Evolutionary conservation across 202 grass and related monocot genomes (phyloP).

Genomic region (Panicum virgatum): DNA sequence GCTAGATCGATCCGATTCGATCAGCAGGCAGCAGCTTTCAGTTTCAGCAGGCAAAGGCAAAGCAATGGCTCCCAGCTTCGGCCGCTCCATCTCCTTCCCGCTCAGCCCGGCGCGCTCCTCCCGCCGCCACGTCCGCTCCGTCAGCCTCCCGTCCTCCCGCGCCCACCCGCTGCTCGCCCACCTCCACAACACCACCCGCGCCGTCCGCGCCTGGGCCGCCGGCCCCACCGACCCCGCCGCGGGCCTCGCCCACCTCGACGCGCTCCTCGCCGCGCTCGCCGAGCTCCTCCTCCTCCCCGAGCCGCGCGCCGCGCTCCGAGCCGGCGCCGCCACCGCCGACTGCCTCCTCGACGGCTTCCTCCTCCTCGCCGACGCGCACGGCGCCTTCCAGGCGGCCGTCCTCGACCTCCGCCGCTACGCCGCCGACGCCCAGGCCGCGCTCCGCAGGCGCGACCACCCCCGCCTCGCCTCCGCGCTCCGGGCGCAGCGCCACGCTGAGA

Average conservation of each 20-base stretch:
- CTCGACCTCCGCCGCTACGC: conserved; percentile 37
- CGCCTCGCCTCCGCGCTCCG: conserved; percentile 40
- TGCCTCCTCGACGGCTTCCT: conserved; percentile 64
- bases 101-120: conserved; percentile 38
- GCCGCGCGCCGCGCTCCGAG: conserved; percentile 25
- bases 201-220: conserved; percentile 44
- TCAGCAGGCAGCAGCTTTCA: background rate
- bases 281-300: conserved; percentile 55
- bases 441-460: conserved; percentile 37
- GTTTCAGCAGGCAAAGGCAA: too few relatives aligned
- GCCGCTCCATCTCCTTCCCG: conserved; percentile 75
- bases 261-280: conserved; percentile 64
- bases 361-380: conserved; percentile 64
- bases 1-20: too few relatives aligned
- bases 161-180: conserved; percentile 70
- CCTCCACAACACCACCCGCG: conserved; percentile 46
- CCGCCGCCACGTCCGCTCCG: conserved; percentile 53
- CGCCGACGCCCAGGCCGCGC: conserved; percentile 46
- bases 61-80: conserved; percentile 59
- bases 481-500: conserved; percentile 43
- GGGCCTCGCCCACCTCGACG: conserved; percentile 49
- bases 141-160: conserved; percentile 54
- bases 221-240: background rate
- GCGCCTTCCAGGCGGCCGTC: conserved; percentile 48
- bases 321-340: background rate